Percentiles rank a stretch among this genome's conserved stretches.
Evolutionary conservation across 257 asterid species (phyloP).

Genomic region (Gentiana macrophylla): DNA sequence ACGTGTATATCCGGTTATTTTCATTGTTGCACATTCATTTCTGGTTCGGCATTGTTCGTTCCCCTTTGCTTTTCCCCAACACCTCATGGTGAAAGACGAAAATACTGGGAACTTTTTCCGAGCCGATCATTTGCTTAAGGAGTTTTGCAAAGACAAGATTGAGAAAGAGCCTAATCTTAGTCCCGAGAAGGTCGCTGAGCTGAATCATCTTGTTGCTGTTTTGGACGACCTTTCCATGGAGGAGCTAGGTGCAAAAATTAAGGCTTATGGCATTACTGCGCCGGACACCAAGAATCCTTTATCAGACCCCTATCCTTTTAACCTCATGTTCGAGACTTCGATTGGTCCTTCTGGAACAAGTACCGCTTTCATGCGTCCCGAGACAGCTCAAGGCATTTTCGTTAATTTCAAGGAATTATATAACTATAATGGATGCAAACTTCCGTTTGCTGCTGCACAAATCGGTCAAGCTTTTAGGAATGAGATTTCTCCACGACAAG

Average conservation of each 20-base stretch:
- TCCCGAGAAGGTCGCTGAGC: constrained; percentile 21
- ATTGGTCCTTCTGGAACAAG: constrained; percentile 62
- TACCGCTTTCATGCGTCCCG: constrained; percentile 75
- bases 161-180: constrained; percentile 21
- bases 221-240: constrained; percentile 58
- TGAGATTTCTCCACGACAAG: constrained; percentile 29
- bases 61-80: too few species aligned
- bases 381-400: constrained; percentile 77
- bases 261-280: constrained; percentile 57
- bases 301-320: constrained; percentile 80
- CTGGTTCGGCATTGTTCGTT: too few species aligned
- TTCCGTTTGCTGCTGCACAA: constrained; percentile 81
- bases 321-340: constrained; percentile 67
- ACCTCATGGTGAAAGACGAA: constrained; percentile 31
- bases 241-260: constrained; percentile 66
- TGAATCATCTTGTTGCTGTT: constrained; percentile 26
- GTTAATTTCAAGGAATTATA: constrained; percentile 67
- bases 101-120: constrained; percentile 26
- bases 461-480: constrained; percentile 81
- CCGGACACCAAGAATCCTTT: constrained; percentile 67
- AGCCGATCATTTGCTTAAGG: constrained; percentile 32
- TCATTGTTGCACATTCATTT: too few species aligned
- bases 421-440: constrained; percentile 60
- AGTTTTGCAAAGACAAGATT: constrained; percentile 26
- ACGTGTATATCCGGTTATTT: too few species aligned